Evolutionary conservation across 768 basidiomycete genomes (phyloP), one percentile per base, ranked within the genome.

Genomic region (Russula griseocarnosa): DNA sequence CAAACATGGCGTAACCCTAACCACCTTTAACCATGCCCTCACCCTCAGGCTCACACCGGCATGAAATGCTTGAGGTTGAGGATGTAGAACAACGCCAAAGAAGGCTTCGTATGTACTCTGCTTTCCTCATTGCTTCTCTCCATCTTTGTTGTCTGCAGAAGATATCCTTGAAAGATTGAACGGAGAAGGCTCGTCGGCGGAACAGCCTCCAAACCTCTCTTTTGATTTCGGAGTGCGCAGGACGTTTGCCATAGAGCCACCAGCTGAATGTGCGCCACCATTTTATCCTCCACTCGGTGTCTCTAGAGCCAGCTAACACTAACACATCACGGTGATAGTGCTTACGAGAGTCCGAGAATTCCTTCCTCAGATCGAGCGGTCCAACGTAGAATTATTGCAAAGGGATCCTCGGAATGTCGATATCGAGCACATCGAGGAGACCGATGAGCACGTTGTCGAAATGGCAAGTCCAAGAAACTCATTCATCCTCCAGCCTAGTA

Each of bases 321-420:
- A 28, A 28, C 5, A 26, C 55, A 13, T 56, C 26, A 26, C 14
- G 26, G 22, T 22, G 18, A n/a, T 66, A 90, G 88, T 90, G 22
- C 75, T 91, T 7, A 78, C 82, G 11, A 83, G 87, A 20, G 78
- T 89, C 4, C 82, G 84, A 71, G 80, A 83, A 0, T 90, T 90
- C 70, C 79, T 90, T 6, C 87, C 87, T 3, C 76, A 83, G 67
- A 75, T 90, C 20, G 81, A 84, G 53, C 85, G 84, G 14, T 86
- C 87, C 3, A 90, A 88, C 67, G 78, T 77, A 2, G 72, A 79
- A 1, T 78, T 90, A 20, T 69, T 77, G 3, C 73, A 79, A 44
- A 71, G 73, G 46, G 79, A 85, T 63, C 86, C 85, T 1, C 70
- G 72, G 20, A 86, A 83, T 67, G 75, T 90, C n/a, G 83, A 90